Conservation (phyloP, 2,329 filamentous ascomycete genomes). For the Neofusicoccum cordaticola region DNA sequence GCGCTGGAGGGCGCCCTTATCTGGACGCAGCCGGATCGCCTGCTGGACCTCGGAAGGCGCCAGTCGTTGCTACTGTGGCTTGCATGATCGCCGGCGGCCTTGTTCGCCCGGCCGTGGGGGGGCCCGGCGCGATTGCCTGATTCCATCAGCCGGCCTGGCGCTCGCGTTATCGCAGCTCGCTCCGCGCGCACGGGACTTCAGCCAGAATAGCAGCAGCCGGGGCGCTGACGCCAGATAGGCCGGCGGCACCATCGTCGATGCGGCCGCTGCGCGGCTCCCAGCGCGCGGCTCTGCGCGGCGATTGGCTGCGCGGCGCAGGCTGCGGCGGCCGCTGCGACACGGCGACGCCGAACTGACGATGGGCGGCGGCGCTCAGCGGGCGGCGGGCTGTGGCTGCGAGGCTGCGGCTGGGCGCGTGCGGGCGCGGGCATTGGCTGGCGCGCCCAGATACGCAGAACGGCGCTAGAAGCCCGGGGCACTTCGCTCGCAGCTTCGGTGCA, state of each 20-base stretch:
- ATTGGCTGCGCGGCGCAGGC: too few species aligned
- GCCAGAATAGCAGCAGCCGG: constrained; percentile 8
- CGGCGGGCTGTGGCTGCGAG: background rate
- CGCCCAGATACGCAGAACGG: background rate
- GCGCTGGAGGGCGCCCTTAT: background rate
- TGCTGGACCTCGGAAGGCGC: constrained; percentile 14
- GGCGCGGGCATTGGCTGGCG: background rate
- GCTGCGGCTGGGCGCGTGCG: background rate
- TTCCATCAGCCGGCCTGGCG: constrained; percentile 7
- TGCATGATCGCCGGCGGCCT: constrained; percentile 11
- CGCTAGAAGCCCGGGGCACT: constrained; percentile 13
- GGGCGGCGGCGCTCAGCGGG: background rate
- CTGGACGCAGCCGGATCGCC: constrained; percentile 1
- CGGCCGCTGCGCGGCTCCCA: background rate
- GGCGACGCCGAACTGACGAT: constrained; percentile 3
- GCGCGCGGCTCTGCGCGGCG: too few species aligned
- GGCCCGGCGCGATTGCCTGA: constrained; percentile 2
- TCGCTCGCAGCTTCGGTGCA: constrained; percentile 12
- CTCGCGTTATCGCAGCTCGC: constrained; percentile 3
- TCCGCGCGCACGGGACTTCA: constrained; percentile 5
- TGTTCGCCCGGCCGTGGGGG: background rate
- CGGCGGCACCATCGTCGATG: background rate
- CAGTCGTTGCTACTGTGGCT: constrained; percentile 10
- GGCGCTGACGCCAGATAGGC: background rate
- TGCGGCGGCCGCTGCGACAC: background rate